Base-by-base conservation (phyloP, 805 yeast species). In the Ogataea nakhonphanomensis region DNA sequence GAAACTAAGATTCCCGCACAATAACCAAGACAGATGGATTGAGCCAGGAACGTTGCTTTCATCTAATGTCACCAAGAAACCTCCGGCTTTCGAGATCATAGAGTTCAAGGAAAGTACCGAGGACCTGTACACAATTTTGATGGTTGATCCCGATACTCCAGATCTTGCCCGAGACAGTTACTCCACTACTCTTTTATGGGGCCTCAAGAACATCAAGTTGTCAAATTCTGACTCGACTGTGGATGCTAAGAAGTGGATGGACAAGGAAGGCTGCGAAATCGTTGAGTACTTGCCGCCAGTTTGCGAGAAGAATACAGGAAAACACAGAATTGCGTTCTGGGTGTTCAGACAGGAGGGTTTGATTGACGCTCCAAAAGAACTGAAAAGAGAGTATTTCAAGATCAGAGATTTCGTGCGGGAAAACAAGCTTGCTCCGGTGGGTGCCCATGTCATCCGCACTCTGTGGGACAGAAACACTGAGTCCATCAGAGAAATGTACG, bases 71-170 rank as follows among this genome's bases (percentile, higher is more conserved):
- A 87, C 90, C 2, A 61, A 74, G 24, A 75, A 77, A 50, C 84
- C 88, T 10, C 98, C 98, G n/a, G 72, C 78, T 15, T 67, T 91
- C 41, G 73, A 78, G 58, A 71, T 91, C 35, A 82, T 82, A 52
- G 93, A 86, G 58, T 90, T 78, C 55, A 87, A 64, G 31, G 66
- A 69, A 21, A 65, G 69, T 5, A 56, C 50, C n/a, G 59, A 70
- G 8, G 78, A 78, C 44, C 66, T 77, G 40, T 93, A 88, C 65
- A 78, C 97, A 0, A 71, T 90, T 7, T 59, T 91, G 32, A 65
- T 93, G 35, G 93, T 93, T 21, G 90, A 91, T 60, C 96, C 97
- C 12, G 99, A 93, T 63, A 78, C 80, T 32, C 96, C 98, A 11
- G 89, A 89, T 55, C 54, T 86, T 40, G 71, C 62, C 32, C 70